A percentile compares a stretch with the other conserved stretches of the same genome.
These are phyloP conservation scores for Xylaria sp. DNA, from an alignment of 2,329 filamentous ascomycete genomes.

Conservation along the genomic window DNA sequence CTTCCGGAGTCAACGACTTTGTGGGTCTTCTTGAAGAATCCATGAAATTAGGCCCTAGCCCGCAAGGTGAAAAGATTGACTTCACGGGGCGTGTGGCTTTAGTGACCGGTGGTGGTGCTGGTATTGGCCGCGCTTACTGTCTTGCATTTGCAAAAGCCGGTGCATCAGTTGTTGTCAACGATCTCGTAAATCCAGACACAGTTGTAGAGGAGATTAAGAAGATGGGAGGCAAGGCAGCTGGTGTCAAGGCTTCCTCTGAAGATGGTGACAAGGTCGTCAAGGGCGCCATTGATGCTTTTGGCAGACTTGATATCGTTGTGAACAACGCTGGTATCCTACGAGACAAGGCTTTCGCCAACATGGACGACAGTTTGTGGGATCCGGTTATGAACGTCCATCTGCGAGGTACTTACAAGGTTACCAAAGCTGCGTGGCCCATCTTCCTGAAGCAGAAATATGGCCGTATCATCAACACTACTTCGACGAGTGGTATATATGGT, in stretches of 20 bases:
- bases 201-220: conserved; percentile 94
- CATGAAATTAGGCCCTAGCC: conserved; percentile 78
- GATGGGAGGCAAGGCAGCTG: conserved; percentile 86
- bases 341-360: conserved; percentile 97
- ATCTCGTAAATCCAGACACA: conserved; percentile 89
- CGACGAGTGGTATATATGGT: conserved; percentile 96
- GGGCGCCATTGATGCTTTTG: conserved; percentile 91
- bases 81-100: conserved; percentile 88
- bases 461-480: conserved; percentile 95
- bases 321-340: conserved; percentile 99
- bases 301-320: conserved; percentile 92
- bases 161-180: conserved; percentile 91
- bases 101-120: conserved; percentile 87
- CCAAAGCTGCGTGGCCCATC: conserved; percentile 97
- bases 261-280: conserved; percentile 93
- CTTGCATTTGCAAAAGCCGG: conserved; percentile 88
- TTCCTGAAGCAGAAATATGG: conserved; percentile 99
- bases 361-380: conserved; percentile 95
- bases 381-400: conserved; percentile 92
- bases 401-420: conserved; percentile 93
- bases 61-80: conserved; percentile 77
- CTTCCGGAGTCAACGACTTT: conserved; percentile 88
- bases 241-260: conserved; percentile 92
- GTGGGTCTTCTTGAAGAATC: conserved; percentile 86
- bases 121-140: conserved; percentile 90